Evolutionary conservation across 192 early-diverging fungal genomes (phyloP), one percentile per base, ranked within the genome.

Genomic region (Gonapodya prolifera): DNA sequence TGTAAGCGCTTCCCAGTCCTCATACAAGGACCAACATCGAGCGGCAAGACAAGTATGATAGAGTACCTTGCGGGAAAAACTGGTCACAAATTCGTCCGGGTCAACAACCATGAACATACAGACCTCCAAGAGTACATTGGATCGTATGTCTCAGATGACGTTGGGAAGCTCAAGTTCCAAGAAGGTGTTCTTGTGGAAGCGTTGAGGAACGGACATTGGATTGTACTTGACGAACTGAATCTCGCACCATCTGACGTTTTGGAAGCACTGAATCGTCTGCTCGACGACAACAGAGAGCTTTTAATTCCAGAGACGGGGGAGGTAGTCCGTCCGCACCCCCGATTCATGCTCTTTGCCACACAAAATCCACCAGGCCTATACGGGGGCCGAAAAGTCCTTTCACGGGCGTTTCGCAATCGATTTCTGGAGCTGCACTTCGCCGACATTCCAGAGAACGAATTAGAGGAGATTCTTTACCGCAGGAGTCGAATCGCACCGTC

Each of bases 61-160:
- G 94, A 98, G 81, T 95, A 96, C 77, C 82, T 99, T 77, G 98
- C 98, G 17, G 90, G 92, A 69, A 77, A 84, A 18, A 93, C 95
- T 0, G 95, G 95, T n/a, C 96, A 98, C 83, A 84, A 84, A 17
- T 98, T 98, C 83, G 94, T 99, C 30, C 91, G 98, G 61, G 95
- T 99, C 81, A 99, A 99, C 83, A 98, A 99, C 82, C 98, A 99
- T 84, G 96, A 98, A 83, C 96, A 97, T 81, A 99, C 98, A 0
- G 98, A 99, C 80, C 79, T 99, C 79, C 95, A 98, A 82, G 96
- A 98, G 83, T 99, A 98, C 80, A 84, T 99, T 35, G 98, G 98
- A 75, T 89, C 92, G 0, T 99, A 98, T 79, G 89, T 95, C 0
- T 91, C 94, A 16, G 90, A 94, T 70, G 76, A 86, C 0, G 89